phyloP scores from a whole-genome alignment of 2,329 filamentous ascomycete species.

The Pyrenophora tritici-repentis region DNA sequence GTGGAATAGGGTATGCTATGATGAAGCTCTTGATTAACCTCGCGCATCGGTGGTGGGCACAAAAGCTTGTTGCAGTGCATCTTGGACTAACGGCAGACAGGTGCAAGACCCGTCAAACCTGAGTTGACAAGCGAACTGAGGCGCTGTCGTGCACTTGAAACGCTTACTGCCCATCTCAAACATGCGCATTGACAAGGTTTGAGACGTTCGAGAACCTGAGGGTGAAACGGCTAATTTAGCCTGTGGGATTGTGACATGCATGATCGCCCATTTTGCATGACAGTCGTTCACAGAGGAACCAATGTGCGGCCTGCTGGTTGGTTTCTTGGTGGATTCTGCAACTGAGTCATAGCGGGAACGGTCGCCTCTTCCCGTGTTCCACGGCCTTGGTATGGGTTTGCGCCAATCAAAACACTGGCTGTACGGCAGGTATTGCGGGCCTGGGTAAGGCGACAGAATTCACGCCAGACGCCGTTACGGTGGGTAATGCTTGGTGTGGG shows the following conservation, averaged over 20 bases:
- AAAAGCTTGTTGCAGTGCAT: neutral
- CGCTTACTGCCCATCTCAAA: constrained; percentile 1
- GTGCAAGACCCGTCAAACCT: neutral
- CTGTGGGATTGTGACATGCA: neutral
- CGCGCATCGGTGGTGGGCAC: neutral
- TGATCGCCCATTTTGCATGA: neutral
- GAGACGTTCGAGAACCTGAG: constrained; percentile 17
- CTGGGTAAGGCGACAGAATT: too few species aligned
- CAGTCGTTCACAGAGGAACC: neutral
- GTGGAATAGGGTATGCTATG: neutral
- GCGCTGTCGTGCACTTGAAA: constrained; percentile 5
- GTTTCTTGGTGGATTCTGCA: too few species aligned
- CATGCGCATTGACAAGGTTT: constrained; percentile 13
- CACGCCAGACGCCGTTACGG: too few species aligned
- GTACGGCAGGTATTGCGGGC: too few species aligned
- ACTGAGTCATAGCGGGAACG: too few species aligned
- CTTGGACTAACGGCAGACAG: neutral
- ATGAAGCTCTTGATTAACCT: neutral
- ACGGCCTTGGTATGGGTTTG: too few species aligned
- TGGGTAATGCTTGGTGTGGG: too few species aligned
- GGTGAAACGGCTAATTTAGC: constrained; percentile 7
- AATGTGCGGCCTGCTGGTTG: too few species aligned
- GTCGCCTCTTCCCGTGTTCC: too few species aligned
- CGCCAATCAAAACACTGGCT: too few species aligned
- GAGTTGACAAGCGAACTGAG: neutral